A percentile compares a stretch with the other conserved stretches of the same genome.
Conservation (phyloP, 345 rosid genomes). For the Pistacia integerrima region DNA sequence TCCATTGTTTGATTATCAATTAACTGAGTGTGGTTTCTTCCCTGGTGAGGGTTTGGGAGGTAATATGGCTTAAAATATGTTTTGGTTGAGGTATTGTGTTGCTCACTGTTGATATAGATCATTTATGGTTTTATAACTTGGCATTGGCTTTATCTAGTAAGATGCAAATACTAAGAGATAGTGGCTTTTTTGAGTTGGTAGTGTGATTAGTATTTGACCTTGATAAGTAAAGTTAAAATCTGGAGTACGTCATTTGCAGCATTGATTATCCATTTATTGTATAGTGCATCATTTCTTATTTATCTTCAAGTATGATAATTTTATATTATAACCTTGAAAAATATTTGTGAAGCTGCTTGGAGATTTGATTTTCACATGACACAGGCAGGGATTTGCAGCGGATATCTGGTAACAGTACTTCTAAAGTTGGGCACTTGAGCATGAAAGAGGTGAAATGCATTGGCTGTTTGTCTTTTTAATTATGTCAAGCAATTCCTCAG, state of each 20-base stretch:
- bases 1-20: background rate
- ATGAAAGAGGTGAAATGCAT: conserved; percentile 67
- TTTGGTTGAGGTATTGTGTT: background rate
- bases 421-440: conserved; percentile 73
- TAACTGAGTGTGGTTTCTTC: background rate
- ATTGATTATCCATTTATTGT: background rate
- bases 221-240: background rate
- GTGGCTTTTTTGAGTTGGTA: background rate
- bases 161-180: no score
- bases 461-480: conserved; percentile 16
- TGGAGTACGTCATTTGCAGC: background rate
- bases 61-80: background rate
- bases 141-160: background rate
- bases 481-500: background rate
- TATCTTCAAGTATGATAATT: background rate
- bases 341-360: conserved; percentile 19
- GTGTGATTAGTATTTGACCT: background rate
- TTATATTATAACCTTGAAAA: background rate
- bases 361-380: conserved; percentile 40
- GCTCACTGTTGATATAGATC: no score
- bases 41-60: background rate
- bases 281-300: conserved; percentile 1
- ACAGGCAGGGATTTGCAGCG: conserved; percentile 97
- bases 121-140: no score
- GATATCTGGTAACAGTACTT: conserved; percentile 67